A percentile compares a stretch with the other conserved stretches of the same genome.
Conservation (phyloP, 2,329 filamentous ascomycete species). For the Diaporthe aspalathi region DNA sequence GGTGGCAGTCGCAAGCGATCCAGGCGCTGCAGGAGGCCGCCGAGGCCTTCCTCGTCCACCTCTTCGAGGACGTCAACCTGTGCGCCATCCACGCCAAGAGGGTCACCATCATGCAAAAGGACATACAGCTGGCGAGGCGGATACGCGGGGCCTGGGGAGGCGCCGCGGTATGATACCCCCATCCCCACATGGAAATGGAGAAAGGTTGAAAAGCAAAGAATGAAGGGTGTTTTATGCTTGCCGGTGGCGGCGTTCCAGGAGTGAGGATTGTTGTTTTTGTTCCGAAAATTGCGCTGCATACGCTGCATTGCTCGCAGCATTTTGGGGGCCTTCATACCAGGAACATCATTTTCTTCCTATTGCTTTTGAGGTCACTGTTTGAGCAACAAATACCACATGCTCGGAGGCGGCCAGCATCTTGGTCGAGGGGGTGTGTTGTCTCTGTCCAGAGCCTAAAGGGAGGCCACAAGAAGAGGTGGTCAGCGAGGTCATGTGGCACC, state of each 20-base stretch:
- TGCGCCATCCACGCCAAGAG: slow-evolving; percentile 97
- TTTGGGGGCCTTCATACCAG: not conserved
- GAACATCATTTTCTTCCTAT: not conserved
- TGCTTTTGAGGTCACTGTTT: not conserved
- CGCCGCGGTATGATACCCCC: slow-evolving; percentile 46
- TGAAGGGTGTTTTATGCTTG: slow-evolving; percentile 11
- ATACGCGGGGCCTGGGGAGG: slow-evolving; percentile 85
- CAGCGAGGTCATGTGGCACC: not conserved
- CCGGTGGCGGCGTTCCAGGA: slow-evolving; percentile 31
- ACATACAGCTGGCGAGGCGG: slow-evolving; percentile 89
- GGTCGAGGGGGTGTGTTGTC: not conserved
- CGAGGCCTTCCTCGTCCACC: slow-evolving; percentile 94
- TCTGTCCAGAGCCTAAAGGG: not conserved
- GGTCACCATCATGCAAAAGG: slow-evolving; percentile 98
- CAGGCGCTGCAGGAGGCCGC: slow-evolving; percentile 92
- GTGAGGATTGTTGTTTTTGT: slow-evolving; percentile 2
- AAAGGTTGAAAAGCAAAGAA: not conserved
- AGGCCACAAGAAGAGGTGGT: not conserved
- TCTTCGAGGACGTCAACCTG: slow-evolving; percentile 97
- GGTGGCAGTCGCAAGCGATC: slow-evolving; percentile 97
- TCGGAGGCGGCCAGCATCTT: not conserved
- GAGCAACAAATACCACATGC: not conserved
- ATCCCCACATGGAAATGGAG: not conserved
- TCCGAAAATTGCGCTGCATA: not conserved
- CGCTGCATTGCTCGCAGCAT: not conserved